Conservation (phyloP, 106 monocot genomes). For the Hemerocallis citrina region DNA sequence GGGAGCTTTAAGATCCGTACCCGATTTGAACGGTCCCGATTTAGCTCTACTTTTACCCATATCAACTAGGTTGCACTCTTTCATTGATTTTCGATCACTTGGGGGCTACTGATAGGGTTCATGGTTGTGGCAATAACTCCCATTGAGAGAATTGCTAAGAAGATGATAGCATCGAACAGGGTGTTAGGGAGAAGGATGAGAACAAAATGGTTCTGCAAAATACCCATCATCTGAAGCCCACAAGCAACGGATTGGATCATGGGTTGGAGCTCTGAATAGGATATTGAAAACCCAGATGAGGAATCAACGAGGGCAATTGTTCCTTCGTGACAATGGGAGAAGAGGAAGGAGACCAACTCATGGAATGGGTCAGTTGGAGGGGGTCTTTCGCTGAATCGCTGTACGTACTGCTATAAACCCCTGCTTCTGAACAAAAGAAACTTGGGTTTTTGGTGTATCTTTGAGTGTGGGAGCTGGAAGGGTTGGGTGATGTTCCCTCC, state of each 20-base stretch:
- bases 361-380: constrained; percentile 36
- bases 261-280: constrained; percentile 22
- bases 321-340: constrained; percentile 35
- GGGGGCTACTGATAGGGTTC: constrained; percentile 33
- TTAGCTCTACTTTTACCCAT: too few relatives aligned
- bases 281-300: constrained; percentile 25
- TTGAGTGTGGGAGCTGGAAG: not conserved
- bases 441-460: constrained; percentile 1
- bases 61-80: not conserved
- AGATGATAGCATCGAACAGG: constrained; percentile 42
- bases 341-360: constrained; percentile 45
- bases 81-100: constrained; percentile 40
- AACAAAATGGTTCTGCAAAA: constrained; percentile 28
- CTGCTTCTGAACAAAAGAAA: constrained; percentile 43
- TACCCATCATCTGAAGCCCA: constrained; percentile 29
- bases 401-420: constrained; percentile 62
- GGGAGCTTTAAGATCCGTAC: too few relatives aligned
- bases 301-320: constrained; percentile 52
- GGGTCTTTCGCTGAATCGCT: not conserved
- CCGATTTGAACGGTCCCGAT: too few relatives aligned
- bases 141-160: constrained; percentile 40
- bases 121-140: constrained; percentile 49
- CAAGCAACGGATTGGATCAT: constrained; percentile 39
- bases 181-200: constrained; percentile 52
- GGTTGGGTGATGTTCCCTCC: constrained; percentile 14